Conservation (phyloP, 108 stramenopile genomes). For the Fistulifera solaris region DNA sequence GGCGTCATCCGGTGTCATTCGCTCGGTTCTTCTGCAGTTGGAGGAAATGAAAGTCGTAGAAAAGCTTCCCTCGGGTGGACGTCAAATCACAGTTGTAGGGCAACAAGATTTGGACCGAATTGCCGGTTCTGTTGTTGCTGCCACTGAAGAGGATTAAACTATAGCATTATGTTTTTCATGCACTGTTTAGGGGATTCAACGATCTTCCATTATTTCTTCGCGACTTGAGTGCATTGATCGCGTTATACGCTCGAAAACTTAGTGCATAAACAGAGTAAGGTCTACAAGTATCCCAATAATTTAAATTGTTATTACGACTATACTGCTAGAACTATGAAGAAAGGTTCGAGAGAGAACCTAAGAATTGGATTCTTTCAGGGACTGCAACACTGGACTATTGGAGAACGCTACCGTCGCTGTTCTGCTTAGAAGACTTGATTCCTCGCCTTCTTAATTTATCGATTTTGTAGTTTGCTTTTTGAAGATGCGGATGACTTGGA, state of each 20-base stretch:
- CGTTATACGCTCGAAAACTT: no score
- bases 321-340: no score
- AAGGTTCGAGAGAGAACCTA: no score
- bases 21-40: slow-evolving; percentile 87
- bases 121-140: slow-evolving; percentile 82
- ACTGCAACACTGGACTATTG: no score
- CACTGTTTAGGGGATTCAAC: not conserved
- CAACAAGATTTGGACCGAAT: slow-evolving; percentile 99
- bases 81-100: slow-evolving; percentile 89
- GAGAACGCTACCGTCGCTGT: no score
- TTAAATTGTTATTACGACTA: no score
- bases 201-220: not conserved
- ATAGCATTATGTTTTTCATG: not conserved
- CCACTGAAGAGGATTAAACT: slow-evolving; percentile 47
- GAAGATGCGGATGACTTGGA: slow-evolving; percentile 24
- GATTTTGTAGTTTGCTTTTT: slow-evolving; percentile 26
- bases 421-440: slow-evolving; percentile 5
- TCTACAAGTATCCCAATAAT: no score
- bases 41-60: slow-evolving; percentile 95
- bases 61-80: slow-evolving; percentile 73
- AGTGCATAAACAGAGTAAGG: no score
- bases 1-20: slow-evolving; percentile 91
- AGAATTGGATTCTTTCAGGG: no score
- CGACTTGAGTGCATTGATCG: no score
- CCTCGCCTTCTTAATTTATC: not conserved